phyloP scores from a whole-genome alignment of 1,139 yeast species.

The Taphrina flavorubra region DNA sequence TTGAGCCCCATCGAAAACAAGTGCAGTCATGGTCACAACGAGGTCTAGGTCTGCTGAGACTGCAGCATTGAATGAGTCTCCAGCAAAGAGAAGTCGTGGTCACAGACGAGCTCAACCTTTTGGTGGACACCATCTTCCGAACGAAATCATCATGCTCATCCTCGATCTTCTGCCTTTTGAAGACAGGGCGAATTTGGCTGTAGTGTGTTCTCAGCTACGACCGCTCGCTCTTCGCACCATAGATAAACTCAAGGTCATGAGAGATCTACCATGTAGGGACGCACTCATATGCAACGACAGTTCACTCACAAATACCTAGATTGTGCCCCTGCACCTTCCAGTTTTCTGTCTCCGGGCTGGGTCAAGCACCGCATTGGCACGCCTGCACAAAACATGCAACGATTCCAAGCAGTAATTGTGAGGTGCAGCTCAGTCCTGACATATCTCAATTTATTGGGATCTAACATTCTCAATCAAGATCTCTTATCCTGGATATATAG shows the following conservation, averaged over 20 bases:
- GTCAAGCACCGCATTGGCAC: slow-evolving; percentile 18
- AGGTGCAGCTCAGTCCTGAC: slow-evolving; percentile 27
- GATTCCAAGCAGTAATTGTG: slow-evolving; percentile 17
- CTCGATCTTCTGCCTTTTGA: slow-evolving; percentile 22
- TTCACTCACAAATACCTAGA: background rate
- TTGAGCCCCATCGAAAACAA: no score
- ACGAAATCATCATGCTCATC: slow-evolving; percentile 28
- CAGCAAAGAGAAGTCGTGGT: background rate
- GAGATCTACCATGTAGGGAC: slow-evolving; percentile 31
- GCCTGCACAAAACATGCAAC: slow-evolving; percentile 15
- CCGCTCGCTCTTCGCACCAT: slow-evolving; percentile 15
- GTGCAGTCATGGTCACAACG: slow-evolving; percentile 7
- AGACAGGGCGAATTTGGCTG: slow-evolving; percentile 26
- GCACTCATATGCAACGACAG: no score
- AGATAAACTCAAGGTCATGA: slow-evolving; percentile 37
- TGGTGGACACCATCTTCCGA: slow-evolving; percentile 25
- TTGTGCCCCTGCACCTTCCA: slow-evolving; percentile 38
- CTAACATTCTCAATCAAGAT: slow-evolving; percentile 34
- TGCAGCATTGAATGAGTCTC: background rate
- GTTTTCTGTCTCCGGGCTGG: slow-evolving; percentile 32
- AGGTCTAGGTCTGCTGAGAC: background rate
- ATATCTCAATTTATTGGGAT: slow-evolving; percentile 35
- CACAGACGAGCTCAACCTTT: background rate
- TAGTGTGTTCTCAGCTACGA: slow-evolving; percentile 15
- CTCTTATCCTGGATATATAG: slow-evolving; percentile 31